phyloP scores from a whole-genome alignment of 306 rosid genomes.

The Acmispon strigosus region DNA sequence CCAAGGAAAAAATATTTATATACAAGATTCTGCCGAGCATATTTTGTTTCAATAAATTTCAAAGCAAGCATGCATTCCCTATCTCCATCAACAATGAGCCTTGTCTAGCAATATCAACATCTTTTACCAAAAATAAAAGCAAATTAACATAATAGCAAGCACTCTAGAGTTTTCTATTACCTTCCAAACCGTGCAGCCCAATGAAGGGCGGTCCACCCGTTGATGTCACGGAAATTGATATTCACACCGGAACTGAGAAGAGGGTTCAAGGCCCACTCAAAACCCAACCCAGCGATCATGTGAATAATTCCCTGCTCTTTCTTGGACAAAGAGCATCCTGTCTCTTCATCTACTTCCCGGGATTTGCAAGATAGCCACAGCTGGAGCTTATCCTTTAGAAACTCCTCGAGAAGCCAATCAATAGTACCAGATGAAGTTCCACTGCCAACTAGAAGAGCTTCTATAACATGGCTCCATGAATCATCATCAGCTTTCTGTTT shows the following conservation, averaged over 20 bases:
- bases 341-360: constrained; percentile 33
- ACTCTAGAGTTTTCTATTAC: constrained; percentile 28
- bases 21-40: background rate
- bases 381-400: constrained; percentile 75
- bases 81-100: background rate
- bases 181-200: constrained; percentile 99
- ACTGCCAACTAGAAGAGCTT: constrained; percentile 61
- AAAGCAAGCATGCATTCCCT: background rate
- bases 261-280: constrained; percentile 88
- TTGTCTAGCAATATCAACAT: background rate
- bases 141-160: background rate
- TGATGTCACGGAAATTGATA: constrained; percentile 93
- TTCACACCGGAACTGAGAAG: constrained; percentile 71
- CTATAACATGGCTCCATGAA: constrained; percentile 66
- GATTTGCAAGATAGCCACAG: constrained; percentile 65
- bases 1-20: background rate
- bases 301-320: constrained; percentile 92
- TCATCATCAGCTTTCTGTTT: constrained; percentile 58
- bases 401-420: constrained; percentile 82
- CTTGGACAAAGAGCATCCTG: constrained; percentile 68
- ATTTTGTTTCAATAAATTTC: background rate
- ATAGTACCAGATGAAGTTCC: constrained; percentile 55
- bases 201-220: constrained; percentile 92
- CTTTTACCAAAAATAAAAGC: background rate
- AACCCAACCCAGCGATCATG: constrained; percentile 93